Evolutionary conservation across 306 rosid genomes (phyloP).

Genomic region (Lathyrus oleraceus): DNA sequence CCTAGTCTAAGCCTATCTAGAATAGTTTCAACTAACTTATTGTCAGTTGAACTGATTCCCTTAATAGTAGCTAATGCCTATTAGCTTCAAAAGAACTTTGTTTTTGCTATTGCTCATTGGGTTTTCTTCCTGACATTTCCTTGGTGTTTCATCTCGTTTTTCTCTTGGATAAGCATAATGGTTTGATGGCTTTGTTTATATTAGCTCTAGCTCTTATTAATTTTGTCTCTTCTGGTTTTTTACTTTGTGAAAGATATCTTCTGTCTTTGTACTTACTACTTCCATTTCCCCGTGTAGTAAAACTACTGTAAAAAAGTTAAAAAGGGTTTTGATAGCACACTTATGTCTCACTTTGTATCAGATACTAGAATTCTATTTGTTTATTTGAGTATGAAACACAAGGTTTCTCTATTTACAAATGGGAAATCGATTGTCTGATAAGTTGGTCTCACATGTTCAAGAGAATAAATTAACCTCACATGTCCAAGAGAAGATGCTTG

Average conservation of each 20-base stretch:
- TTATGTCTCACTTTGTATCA: background rate
- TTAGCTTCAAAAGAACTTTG: background rate
- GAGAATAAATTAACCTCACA: background rate
- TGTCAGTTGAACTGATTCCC: no score
- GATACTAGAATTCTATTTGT: background rate
- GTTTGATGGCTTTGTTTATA: background rate
- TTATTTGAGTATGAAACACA: background rate
- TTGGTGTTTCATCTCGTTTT: background rate
- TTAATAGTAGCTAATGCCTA: background rate
- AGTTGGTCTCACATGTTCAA: conserved; percentile 3
- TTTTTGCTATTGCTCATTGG: background rate
- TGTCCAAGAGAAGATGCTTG: background rate
- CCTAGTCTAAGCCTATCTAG: no score
- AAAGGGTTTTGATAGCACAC: background rate
- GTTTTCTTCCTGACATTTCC: background rate
- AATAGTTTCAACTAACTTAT: no score
- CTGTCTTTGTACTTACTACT: background rate
- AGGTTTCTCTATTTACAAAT: background rate
- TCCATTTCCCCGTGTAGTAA: background rate
- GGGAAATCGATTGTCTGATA: background rate
- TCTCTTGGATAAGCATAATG: background rate
- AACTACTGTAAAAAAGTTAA: background rate
- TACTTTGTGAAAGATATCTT: background rate
- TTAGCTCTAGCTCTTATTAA: background rate
- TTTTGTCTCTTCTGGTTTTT: background rate